Percentiles rank a stretch among this genome's conserved stretches.
Conservation (phyloP, 805 yeast genomes). For the Nakazawaea anatomiae region DNA sequence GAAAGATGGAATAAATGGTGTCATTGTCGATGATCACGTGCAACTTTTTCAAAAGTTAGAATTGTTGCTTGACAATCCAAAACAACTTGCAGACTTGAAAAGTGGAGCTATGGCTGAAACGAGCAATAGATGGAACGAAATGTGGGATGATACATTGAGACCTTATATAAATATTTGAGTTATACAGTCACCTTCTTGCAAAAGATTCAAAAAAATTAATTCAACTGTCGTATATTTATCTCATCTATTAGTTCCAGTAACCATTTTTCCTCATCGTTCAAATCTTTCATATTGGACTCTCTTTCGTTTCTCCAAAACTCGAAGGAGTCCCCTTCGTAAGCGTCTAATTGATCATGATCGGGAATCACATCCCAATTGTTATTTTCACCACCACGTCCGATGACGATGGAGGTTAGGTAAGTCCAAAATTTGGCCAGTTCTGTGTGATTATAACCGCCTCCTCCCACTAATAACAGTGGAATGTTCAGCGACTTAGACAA, state of each 20-base stretch:
- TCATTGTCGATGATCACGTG: constrained; percentile 37
- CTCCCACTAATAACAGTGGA: constrained; percentile 55
- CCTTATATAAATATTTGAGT: too few species aligned
- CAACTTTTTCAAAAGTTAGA: constrained; percentile 40
- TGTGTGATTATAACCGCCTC: constrained; percentile 68
- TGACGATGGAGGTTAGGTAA: constrained; percentile 27
- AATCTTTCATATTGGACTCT: constrained; percentile 25
- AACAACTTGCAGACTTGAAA: constrained; percentile 26
- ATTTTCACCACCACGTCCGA: constrained; percentile 13
- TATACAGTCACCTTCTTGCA: too few species aligned
- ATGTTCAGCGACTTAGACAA: constrained; percentile 11
- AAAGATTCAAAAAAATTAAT: not conserved
- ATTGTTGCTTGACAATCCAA: constrained; percentile 24
- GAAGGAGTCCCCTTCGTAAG: constrained; percentile 31
- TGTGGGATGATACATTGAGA: constrained; percentile 57
- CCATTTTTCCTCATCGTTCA: constrained; percentile 25
- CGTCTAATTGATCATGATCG: constrained; percentile 39
- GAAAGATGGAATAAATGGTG: constrained; percentile 62
- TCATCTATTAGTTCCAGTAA: constrained; percentile 17
- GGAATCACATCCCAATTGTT: constrained; percentile 41
- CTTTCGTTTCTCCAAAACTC: constrained; percentile 39
- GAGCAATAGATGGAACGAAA: constrained; percentile 61
- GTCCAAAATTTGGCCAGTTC: constrained; percentile 63
- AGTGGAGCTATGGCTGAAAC: constrained; percentile 75
- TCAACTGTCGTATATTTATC: constrained; percentile 9